These are phyloP conservation scores for Fusarium pininemorale DNA, from an alignment of 2,329 filamentous ascomycete species.

Conservation along the genomic window DNA sequence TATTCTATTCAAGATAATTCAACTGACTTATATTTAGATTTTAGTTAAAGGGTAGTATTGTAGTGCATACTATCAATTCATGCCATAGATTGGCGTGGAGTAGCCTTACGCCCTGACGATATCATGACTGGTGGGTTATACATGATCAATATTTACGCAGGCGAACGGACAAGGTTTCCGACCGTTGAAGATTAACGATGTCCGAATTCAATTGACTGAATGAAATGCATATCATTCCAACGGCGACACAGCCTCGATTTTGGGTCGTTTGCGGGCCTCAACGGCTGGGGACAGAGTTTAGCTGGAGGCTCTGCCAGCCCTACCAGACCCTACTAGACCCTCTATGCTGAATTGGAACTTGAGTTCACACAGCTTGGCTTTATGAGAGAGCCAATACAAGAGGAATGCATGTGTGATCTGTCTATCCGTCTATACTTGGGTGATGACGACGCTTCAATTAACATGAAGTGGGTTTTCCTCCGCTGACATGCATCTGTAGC, in stretches of 20 bases:
- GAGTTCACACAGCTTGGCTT: slow-evolving; percentile 3
- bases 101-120: background rate
- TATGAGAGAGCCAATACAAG: background rate
- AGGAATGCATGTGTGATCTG: background rate
- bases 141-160: background rate
- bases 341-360: slow-evolving; percentile 1
- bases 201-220: background rate
- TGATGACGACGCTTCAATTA: slow-evolving; percentile 24
- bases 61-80: background rate
- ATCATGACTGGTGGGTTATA: background rate
- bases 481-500: slow-evolving; percentile 13
- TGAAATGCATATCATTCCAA: slow-evolving; percentile 8
- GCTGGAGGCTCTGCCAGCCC: slow-evolving; percentile 27
- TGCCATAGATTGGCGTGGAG: background rate
- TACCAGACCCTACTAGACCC: background rate
- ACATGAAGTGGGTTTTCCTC: slow-evolving; percentile 4
- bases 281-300: background rate
- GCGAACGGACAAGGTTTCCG: background rate
- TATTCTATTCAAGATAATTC: background rate
- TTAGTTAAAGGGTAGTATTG: background rate
- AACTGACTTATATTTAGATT: background rate
- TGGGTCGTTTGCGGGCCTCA: slow-evolving; percentile 2
- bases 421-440: background rate
- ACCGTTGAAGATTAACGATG: background rate
- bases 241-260: slow-evolving; percentile 4